phyloP scores from a whole-genome alignment of 352 stramenopile species.

The Phytopythium sindhum region DNA sequence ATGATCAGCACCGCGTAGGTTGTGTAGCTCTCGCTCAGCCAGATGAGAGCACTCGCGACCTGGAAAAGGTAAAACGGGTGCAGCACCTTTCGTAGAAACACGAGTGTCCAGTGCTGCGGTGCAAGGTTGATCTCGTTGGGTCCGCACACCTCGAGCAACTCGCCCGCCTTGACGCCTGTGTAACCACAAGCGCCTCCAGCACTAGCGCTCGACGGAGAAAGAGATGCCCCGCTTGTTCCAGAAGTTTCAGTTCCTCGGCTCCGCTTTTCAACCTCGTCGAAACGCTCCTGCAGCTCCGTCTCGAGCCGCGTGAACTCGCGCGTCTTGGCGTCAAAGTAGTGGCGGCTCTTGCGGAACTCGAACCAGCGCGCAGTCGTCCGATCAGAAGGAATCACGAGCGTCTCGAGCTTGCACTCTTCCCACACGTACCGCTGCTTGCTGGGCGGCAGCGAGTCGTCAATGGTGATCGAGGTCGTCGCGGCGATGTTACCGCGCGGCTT shows the following conservation, averaged over 20 bases:
- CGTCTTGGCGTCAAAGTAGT: slow-evolving; percentile 53
- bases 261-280: slow-evolving; percentile 29
- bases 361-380: slow-evolving; percentile 39
- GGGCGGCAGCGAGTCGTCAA: not conserved
- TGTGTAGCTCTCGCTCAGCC: slow-evolving; percentile 63
- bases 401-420: slow-evolving; percentile 41
- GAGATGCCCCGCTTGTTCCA: slow-evolving; percentile 9
- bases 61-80: slow-evolving; percentile 86
- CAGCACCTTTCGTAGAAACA: slow-evolving; percentile 64
- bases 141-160: slow-evolving; percentile 44
- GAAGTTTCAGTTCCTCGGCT: slow-evolving; percentile 4
- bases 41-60: slow-evolving; percentile 58
- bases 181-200: slow-evolving; percentile 8
- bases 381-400: slow-evolving; percentile 12
- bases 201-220: not conserved
- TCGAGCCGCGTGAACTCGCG: slow-evolving; percentile 50
- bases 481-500: slow-evolving; percentile 10
- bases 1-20: slow-evolving; percentile 69
- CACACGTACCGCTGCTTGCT: slow-evolving; percentile 22
- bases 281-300: slow-evolving; percentile 50
- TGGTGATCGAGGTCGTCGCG: not conserved
- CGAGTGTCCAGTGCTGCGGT: slow-evolving; percentile 34
- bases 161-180: slow-evolving; percentile 24
- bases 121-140: slow-evolving; percentile 55
- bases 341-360: slow-evolving; percentile 64